Conservation (phyloP, 495 filamentous ascomycete genomes). For the Aspergillus sclerotioniger region DNA sequence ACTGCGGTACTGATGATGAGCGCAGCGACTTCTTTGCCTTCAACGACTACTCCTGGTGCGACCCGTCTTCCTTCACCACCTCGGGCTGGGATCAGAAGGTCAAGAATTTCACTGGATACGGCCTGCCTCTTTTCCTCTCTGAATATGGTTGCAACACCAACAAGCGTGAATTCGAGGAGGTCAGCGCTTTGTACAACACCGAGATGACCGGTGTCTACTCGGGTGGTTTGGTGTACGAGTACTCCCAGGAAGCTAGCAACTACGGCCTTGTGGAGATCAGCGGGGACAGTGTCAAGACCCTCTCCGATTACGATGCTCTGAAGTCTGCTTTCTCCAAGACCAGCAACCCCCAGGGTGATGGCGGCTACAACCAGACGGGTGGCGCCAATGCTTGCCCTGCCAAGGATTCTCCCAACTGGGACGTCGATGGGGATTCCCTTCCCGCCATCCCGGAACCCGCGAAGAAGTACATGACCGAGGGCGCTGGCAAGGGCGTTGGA, state of each 20-base stretch:
- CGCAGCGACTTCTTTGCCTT: constrained; percentile 95
- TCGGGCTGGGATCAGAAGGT: constrained; percentile 94
- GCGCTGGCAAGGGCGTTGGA: constrained; percentile 71
- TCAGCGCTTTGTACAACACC: constrained; percentile 72
- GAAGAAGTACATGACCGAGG: constrained; percentile 64
- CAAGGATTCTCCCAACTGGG: constrained; percentile 63
- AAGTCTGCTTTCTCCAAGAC: constrained; percentile 62
- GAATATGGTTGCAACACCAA: constrained; percentile 90
- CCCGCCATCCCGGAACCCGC: constrained; percentile 74
- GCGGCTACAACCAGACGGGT: constrained; percentile 70
- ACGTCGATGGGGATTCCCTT: constrained; percentile 63
- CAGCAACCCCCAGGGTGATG: constrained; percentile 66
- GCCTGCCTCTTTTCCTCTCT: constrained; percentile 90
- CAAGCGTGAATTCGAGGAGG: constrained; percentile 77
- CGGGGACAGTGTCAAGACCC: constrained; percentile 52
- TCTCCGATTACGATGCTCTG: constrained; percentile 66
- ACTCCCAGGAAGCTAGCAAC: constrained; percentile 70
- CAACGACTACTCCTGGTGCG: constrained; percentile 99
- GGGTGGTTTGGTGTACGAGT: constrained; percentile 94
- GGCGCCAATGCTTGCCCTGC: constrained; percentile 66
- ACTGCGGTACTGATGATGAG: constrained; percentile 85
- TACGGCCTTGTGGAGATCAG: constrained; percentile 77
- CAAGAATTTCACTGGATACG: constrained; percentile 83
- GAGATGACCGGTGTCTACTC: constrained; percentile 93
- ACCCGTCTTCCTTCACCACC: constrained; percentile 67